Percentiles rank a stretch among this genome's conserved stretches.
These are phyloP conservation scores for Phytophthora cactorum DNA, from an alignment of 352 stramenopile species.

Conservation along the genomic window DNA sequence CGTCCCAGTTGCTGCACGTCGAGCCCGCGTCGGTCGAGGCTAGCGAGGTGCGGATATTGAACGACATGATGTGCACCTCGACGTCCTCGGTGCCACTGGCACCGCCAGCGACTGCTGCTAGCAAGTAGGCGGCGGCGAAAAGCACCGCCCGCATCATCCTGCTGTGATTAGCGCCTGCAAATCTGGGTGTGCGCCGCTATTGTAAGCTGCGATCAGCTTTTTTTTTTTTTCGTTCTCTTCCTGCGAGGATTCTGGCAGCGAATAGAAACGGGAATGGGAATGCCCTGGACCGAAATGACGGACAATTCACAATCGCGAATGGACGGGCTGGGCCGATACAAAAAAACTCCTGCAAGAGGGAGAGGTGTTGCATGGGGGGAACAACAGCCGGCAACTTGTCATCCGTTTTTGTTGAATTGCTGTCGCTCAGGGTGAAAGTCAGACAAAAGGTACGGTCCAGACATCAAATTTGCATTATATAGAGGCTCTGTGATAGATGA, in stretches of 20 bases:
- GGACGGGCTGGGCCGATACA: constrained; percentile 26
- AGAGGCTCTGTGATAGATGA: not conserved
- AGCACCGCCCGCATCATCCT: constrained; percentile 32
- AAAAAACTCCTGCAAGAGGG: constrained; percentile 29
- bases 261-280: constrained; percentile 27
- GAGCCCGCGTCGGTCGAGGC: constrained; percentile 46
- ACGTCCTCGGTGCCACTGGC: constrained; percentile 38
- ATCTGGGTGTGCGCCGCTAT: constrained; percentile 7
- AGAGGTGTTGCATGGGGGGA: constrained; percentile 26
- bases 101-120: constrained; percentile 19
- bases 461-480: not conserved
- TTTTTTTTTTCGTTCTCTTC: constrained; percentile 15
- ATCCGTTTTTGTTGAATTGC: constrained; percentile 28
- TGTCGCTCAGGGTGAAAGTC: constrained; percentile 8
- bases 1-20: constrained; percentile 69
- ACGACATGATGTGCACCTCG: constrained; percentile 70
- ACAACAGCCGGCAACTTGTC: constrained; percentile 26
- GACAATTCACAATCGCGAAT: constrained; percentile 27
- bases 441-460: constrained; percentile 30
- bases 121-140: constrained; percentile 25
- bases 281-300: constrained; percentile 18
- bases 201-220: constrained; percentile 5
- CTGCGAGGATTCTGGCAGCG: constrained; percentile 8
- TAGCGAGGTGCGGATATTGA: constrained; percentile 81
- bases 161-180: constrained; percentile 5